Base-by-base conservation (phyloP, 1,139 yeast genomes). In the Nakaseomyces bracarensis region DNA sequence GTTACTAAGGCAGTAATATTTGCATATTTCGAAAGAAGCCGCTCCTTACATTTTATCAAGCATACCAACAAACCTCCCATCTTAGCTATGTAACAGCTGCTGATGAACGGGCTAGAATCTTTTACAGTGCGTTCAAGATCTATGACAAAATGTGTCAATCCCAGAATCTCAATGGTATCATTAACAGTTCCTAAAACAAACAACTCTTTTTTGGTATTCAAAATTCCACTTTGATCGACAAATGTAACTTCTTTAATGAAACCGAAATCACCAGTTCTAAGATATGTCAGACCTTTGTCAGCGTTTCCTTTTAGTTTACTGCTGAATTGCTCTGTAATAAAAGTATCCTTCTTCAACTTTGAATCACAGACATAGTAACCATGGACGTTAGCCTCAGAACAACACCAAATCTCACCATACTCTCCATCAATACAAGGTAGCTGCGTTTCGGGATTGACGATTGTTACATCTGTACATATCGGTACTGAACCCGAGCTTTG, bases 401-500 rank as follows among this genome's bases (percentile, higher is more conserved):
- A 76, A 2, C 91, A 93, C 98, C 98, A 91, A 37, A 91, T 87
- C 64, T 91, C 98, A 30, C 99, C 99, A 60, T 79, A 81, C 60
- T 93, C 98, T n/a, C 97, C 97, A 45, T 80, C 82, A 47, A 75
- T 77, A 61, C 98, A 91, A 14, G 87, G 66, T 41, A 68, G 66
- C 39, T 75, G 65, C 0, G 96, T 91, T 59, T 89, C 96, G 0
- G 98, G 98, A 52, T 93, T 93, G 4, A 91, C 97, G 48, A 91
- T 84, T 1, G 95, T 93, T 34, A 93, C 77, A 58, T 87, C 95
- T 0, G 97, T 85, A 57, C 95, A 85, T 13, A 87, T 91, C 0
- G 96, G 95, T 0, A 89, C 96, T 74, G 89, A 83, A 7, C 99
- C 99, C 0, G 95, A 84, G 58, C 93, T 98, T 55, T 87, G 96